Evolutionary conservation across 305 asterid species (phyloP).

Genomic region (Nicotiana rustica): DNA sequence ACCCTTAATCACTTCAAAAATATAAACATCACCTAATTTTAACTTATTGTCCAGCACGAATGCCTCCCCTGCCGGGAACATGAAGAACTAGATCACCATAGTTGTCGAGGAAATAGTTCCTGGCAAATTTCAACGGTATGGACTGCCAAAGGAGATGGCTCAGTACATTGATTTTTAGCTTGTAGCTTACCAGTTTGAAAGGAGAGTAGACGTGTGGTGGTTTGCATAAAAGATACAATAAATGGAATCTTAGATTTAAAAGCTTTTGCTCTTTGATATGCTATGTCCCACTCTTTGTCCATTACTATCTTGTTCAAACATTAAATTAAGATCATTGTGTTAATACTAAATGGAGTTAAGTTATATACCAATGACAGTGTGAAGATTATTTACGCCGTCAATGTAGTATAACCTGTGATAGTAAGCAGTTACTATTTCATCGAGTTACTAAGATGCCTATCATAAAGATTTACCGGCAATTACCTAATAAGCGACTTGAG

Average conservation of each 20-base stretch:
- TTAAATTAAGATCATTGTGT: not conserved
- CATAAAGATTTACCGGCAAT: not conserved
- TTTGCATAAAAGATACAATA: not conserved
- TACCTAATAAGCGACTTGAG: not conserved
- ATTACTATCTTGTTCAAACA: not conserved
- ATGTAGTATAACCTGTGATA: not conserved
- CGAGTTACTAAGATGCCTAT: not conserved
- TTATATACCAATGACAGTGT: not conserved
- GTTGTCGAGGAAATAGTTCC: not conserved
- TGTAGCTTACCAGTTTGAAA: constrained; percentile 33
- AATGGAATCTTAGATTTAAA: not conserved
- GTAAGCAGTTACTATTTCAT: not conserved
- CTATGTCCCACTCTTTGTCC: not conserved
- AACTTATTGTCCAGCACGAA: constrained; percentile 25
- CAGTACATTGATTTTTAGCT: not conserved
- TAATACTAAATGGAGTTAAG: not conserved
- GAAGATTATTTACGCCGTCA: too few relatives aligned
- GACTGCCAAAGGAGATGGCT: not conserved
- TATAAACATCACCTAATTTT: constrained; percentile 1
- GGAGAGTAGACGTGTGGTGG: not conserved
- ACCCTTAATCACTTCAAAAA: constrained; percentile 3
- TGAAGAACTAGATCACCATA: not conserved
- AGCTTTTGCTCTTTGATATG: not conserved
- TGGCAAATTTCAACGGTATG: constrained; percentile 9
- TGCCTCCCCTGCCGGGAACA: constrained; percentile 2